Evolutionary conservation across 2,329 filamentous ascomycete genomes (phyloP).

Genomic region (Cordyceps farinosa): DNA sequence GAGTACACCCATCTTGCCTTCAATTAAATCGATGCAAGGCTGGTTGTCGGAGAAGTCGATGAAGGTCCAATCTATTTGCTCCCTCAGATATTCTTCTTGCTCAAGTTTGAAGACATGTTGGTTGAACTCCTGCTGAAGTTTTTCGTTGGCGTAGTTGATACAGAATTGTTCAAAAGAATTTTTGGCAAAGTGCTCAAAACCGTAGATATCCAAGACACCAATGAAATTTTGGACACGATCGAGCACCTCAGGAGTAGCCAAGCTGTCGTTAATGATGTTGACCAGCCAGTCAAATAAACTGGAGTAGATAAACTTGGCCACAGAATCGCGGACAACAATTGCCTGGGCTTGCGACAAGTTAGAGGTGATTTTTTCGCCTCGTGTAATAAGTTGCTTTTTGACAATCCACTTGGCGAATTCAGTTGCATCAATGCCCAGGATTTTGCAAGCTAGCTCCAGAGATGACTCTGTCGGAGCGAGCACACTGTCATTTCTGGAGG

Average conservation of each 20-base stretch:
- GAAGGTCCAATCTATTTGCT: slow-evolving; percentile 98
- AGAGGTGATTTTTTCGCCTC: slow-evolving; percentile 95
- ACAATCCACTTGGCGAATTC: slow-evolving; percentile 98
- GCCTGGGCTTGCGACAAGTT: slow-evolving; percentile 93
- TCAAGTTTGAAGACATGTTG: slow-evolving; percentile 99
- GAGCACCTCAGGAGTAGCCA: slow-evolving; percentile 85
- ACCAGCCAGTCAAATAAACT: slow-evolving; percentile 98
- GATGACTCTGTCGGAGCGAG: slow-evolving; percentile 78
- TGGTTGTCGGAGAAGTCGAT: slow-evolving; percentile 99
- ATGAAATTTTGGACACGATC: slow-evolving; percentile 85
- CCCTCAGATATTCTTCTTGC: slow-evolving; percentile 93
- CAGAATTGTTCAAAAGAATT: slow-evolving; percentile 99
- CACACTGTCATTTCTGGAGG: slow-evolving; percentile 82
- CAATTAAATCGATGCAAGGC: slow-evolving; percentile 96
- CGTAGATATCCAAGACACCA: slow-evolving; percentile 97
- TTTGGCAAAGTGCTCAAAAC: slow-evolving; percentile 98
- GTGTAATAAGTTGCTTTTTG: slow-evolving; percentile 95
- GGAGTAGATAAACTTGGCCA: slow-evolving; percentile 98
- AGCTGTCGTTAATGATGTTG: slow-evolving; percentile 87
- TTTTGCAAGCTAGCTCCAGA: slow-evolving; percentile 72
- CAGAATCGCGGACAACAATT: slow-evolving; percentile 90
- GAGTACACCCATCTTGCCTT: slow-evolving; percentile 91
- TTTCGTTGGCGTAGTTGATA: slow-evolving; percentile 99
- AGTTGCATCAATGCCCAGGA: slow-evolving; percentile 80
- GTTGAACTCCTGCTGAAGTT: slow-evolving; percentile 98